Evolutionary conservation across 257 asterid genomes (phyloP).

Genomic region (Nicotiana noctiflora): DNA sequence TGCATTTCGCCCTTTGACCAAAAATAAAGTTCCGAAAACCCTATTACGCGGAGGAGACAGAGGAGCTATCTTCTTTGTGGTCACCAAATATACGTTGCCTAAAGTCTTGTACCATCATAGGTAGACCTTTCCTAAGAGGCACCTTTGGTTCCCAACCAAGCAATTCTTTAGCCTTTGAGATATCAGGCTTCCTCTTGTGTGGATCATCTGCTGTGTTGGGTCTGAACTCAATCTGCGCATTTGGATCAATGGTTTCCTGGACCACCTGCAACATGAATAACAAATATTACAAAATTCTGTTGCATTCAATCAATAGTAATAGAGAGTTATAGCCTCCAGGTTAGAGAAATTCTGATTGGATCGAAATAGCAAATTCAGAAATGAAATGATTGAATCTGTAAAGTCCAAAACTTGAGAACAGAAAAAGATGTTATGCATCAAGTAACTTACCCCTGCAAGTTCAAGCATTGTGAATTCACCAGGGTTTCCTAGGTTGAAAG

Average conservation of each 20-base stretch:
- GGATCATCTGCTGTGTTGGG: slow-evolving; percentile 97
- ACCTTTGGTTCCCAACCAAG: slow-evolving; percentile 97
- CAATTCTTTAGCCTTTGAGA: slow-evolving; percentile 71
- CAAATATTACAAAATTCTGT: too few species aligned
- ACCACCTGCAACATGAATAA: slow-evolving; percentile 50
- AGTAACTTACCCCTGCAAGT: slow-evolving; percentile 68
- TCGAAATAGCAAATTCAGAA: neutral
- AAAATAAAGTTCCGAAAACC: neutral
- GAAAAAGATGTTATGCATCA: neutral
- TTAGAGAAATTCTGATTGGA: too few species aligned
- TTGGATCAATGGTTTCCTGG: slow-evolving; percentile 86
- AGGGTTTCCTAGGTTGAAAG: slow-evolving; percentile 94
- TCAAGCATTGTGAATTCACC: slow-evolving; percentile 98
- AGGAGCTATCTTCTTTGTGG: slow-evolving; percentile 41
- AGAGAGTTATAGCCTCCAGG: too few species aligned
- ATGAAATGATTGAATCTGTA: neutral
- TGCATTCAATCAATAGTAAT: too few species aligned
- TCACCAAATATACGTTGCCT: slow-evolving; percentile 87
- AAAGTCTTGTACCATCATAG: slow-evolving; percentile 90
- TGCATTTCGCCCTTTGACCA: neutral
- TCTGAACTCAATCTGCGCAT: slow-evolving; percentile 73
- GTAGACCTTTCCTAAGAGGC: slow-evolving; percentile 74
- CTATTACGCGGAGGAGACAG: slow-evolving; percentile 9
- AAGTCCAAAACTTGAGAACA: too few species aligned
- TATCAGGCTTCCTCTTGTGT: slow-evolving; percentile 94